Conservation (phyloP, 148 eudicot species). For the Linanthus parryae region DNA sequence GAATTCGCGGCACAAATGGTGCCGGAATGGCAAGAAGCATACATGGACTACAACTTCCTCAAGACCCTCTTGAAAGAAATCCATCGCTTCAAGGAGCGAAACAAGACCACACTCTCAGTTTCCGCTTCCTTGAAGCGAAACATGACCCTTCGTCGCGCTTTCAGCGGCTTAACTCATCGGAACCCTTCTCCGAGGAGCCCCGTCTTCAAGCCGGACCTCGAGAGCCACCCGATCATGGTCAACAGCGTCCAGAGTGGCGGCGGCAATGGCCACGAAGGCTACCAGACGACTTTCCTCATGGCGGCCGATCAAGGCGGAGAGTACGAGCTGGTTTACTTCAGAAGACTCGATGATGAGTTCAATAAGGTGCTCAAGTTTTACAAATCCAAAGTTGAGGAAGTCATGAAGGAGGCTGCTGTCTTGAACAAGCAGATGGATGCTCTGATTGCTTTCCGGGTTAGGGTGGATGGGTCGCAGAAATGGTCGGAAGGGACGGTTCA, state of each 20-base stretch:
- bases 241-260: not conserved
- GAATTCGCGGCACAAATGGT: slow-evolving; percentile 27
- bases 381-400: slow-evolving; percentile 8
- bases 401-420: slow-evolving; percentile 17
- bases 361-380: slow-evolving; percentile 20
- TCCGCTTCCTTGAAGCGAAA: slow-evolving; percentile 4
- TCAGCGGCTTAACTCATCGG: slow-evolving; percentile 24
- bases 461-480: too few relatives aligned
- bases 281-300: slow-evolving; percentile 14
- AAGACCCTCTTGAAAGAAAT: slow-evolving; percentile 19
- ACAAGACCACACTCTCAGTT: not conserved
- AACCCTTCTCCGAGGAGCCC: too few relatives aligned
- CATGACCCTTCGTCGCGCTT: slow-evolving; percentile 17
- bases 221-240: slow-evolving; percentile 15
- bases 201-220: not conserved
- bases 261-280: not conserved
- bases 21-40: slow-evolving; percentile 27
- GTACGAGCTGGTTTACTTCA: slow-evolving; percentile 11
- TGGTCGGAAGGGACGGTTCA: too few relatives aligned
- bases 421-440: slow-evolving; percentile 23
- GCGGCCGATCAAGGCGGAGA: slow-evolving; percentile 17
- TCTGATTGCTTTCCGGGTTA: slow-evolving; percentile 15
- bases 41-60: slow-evolving; percentile 18
- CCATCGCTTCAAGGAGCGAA: not conserved
- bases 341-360: slow-evolving; percentile 19